Conservation (phyloP, 495 filamentous ascomycete species). For the Amphirosellinia nigrospora region DNA sequence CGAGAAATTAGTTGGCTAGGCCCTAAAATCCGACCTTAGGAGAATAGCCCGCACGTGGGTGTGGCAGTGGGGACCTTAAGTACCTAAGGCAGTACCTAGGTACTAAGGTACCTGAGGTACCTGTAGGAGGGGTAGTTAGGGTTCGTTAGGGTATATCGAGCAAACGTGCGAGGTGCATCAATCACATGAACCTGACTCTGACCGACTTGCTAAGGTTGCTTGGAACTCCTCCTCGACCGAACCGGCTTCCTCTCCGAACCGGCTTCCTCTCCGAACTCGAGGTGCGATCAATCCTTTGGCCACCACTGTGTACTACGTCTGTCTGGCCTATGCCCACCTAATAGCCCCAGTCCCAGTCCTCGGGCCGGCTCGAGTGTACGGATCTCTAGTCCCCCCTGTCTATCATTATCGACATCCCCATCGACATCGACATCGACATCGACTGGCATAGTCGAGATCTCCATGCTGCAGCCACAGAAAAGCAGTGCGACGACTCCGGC, state of each 20-base stretch:
- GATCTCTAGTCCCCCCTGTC: not conserved
- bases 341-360: not conserved
- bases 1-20: too few relatives aligned
- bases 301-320: too few relatives aligned
- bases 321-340: too few relatives aligned
- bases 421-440: too few relatives aligned
- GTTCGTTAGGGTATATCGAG: too few relatives aligned
- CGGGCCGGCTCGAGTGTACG: conserved; percentile 14
- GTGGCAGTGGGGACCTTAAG: too few relatives aligned
- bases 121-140: too few relatives aligned
- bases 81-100: too few relatives aligned
- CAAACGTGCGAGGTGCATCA: too few relatives aligned
- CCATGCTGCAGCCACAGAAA: conserved; percentile 7
- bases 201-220: too few relatives aligned
- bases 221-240: not conserved
- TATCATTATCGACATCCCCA: conserved; percentile 5
- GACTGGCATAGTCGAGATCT: conserved; percentile 9
- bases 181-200: not conserved
- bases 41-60: too few relatives aligned
- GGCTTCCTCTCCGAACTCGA: not conserved
- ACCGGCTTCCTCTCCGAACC: not conserved
- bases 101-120: too few relatives aligned
- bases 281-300: not conserved
- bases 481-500: not conserved
- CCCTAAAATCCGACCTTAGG: not conserved